phyloP scores from a whole-genome alignment of 768 basidiomycete genomes.

The Suillus spraguei region DNA sequence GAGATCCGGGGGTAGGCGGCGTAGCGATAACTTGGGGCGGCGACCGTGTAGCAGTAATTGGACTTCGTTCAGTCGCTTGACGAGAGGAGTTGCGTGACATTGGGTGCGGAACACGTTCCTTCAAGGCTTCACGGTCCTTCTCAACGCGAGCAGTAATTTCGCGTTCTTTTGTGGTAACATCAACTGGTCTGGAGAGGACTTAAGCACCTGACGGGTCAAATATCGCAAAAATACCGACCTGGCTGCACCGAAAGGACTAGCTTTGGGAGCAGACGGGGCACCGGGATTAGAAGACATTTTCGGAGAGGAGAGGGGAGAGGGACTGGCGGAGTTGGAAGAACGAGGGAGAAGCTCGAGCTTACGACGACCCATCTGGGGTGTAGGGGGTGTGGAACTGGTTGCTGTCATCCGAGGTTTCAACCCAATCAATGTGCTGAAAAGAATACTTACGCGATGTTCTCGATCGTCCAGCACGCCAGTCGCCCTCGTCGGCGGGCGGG shows the following conservation, averaged over 20 bases:
- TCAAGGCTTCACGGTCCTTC: constrained; percentile 53
- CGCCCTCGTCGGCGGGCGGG: constrained; percentile 54
- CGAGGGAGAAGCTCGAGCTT: constrained; percentile 89
- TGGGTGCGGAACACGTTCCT: constrained; percentile 38
- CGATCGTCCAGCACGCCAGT: constrained; percentile 67
- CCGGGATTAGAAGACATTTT: constrained; percentile 57
- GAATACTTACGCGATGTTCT: constrained; percentile 62
- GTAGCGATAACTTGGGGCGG: constrained; percentile 26
- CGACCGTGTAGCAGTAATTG: constrained; percentile 32
- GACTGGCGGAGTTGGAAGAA: constrained; percentile 64
- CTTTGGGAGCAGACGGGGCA: constrained; percentile 40
- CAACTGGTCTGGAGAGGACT: constrained; percentile 67
- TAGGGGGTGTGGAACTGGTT: constrained; percentile 73
- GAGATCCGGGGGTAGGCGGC: constrained; percentile 22
- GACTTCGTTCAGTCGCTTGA: constrained; percentile 48
- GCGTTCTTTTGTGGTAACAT: constrained; percentile 75
- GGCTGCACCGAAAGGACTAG: constrained; percentile 89
- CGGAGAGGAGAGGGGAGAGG: constrained; percentile 80
- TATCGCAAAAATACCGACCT: constrained; percentile 48
- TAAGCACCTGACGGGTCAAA: constrained; percentile 15
- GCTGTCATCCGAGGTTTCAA: constrained; percentile 43
- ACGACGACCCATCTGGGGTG: constrained; percentile 75
- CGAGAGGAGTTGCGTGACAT: constrained; percentile 55
- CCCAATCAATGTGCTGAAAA: constrained; percentile 15
- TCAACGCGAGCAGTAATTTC: constrained; percentile 73